phyloP scores from a whole-genome alignment of 129 eudicot genomes.

The Centrapalus pauciflorus region DNA sequence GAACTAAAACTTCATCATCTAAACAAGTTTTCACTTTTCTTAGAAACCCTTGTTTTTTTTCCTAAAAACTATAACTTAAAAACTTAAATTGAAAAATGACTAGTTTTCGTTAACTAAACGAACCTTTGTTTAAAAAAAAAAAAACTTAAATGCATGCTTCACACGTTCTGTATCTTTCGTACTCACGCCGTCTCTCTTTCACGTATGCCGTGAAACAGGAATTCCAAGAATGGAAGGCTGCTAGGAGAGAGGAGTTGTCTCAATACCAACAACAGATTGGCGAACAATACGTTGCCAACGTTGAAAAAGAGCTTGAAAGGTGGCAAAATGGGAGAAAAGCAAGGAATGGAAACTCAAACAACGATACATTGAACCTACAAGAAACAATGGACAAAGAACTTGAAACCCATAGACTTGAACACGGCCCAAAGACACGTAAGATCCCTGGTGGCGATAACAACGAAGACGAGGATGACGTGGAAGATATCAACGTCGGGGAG shows the following conservation, averaged over 20 bases:
- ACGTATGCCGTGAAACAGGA: constrained; percentile 35
- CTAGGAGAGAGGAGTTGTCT: constrained; percentile 88
- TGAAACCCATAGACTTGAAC: constrained; percentile 97
- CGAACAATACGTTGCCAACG: constrained; percentile 65
- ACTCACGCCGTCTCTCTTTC: neutral
- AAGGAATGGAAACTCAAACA: constrained; percentile 44
- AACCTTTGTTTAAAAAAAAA: too few relatives aligned
- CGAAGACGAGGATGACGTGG: constrained; percentile 95
- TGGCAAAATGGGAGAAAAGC: constrained; percentile 74
- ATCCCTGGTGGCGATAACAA: constrained; percentile 68
- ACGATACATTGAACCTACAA: constrained; percentile 62
- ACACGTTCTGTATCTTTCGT: neutral
- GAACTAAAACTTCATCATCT: too few relatives aligned
- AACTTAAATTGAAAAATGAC: too few relatives aligned
- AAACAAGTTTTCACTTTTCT: too few relatives aligned
- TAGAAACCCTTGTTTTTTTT: too few relatives aligned
- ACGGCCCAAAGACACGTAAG: constrained; percentile 84
- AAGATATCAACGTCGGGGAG: constrained; percentile 86
- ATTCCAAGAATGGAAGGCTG: constrained; percentile 92
- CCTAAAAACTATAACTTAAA: too few relatives aligned
- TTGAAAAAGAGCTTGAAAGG: constrained; percentile 80
- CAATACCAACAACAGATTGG: constrained; percentile 73
- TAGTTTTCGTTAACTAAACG: too few relatives aligned
- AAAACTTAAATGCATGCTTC: too few relatives aligned
- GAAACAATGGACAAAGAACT: constrained; percentile 99